Base-by-base conservation (phyloP, 352 stramenopile genomes). In the Phytophthora chlamydospora region DNA sequence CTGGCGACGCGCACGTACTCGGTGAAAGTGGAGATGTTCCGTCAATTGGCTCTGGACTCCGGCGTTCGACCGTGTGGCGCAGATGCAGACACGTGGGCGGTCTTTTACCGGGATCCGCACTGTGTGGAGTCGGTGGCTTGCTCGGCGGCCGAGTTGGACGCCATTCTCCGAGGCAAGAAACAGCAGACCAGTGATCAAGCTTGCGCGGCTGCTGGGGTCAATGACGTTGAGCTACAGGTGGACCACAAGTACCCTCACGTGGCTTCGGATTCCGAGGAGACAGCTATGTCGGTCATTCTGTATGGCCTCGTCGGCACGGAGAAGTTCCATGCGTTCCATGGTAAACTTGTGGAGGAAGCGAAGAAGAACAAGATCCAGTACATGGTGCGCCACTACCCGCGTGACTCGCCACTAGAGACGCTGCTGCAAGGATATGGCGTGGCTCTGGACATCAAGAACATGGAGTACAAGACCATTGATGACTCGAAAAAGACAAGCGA, bases 391-490 rank as follows among this genome's bases (percentile, higher is more conserved):
- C 89, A 95, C 47, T 93, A 80, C 16, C 73, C 89, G 2, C 78
- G 76, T 38, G 73, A 94, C 47, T 80, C 85, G 33, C 71, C 54
- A 10, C 48, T 91, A 36, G 74, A 88, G 60, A 96, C 91, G 41
- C 64, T 91, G 36, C 59, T 98, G 8, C 89, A 97, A 47, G 95
- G 95, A 16, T 98, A 97, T 53, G 93, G 93, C 8, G 90, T 98
- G 27, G 82, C 86, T 2, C 69, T 98, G 29, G 91, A 98, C 53
- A 97, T 98, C 53, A 98, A 98, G 71, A 98, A 98, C 69, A 98
- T 98, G 88, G 95, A 98, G 71, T 98, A 98, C 73, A 97, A 97
- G 66, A 98, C 93, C 7, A 94, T 98, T 54, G 94, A 98, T 61
- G 93, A 98, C 65, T 91, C 80, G 12, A 90, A 89, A 59, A 86